Evolutionary conservation across 371 early-diverging fungal species (phyloP).

Genomic region (Blastocladiella emersonii): DNA sequence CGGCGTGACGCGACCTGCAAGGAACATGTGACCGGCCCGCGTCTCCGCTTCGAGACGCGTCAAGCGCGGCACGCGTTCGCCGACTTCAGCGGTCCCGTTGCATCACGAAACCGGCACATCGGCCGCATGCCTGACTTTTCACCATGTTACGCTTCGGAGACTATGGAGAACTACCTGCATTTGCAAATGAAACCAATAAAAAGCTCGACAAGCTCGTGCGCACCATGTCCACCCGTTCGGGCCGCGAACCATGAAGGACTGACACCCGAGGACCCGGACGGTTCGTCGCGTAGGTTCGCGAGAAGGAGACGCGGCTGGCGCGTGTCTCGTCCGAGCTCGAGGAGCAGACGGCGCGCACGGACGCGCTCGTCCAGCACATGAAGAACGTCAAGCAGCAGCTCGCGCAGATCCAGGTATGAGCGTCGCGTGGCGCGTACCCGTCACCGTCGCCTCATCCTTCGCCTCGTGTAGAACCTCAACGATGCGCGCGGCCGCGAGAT

Average conservation of each 20-base stretch:
- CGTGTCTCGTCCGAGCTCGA: background rate
- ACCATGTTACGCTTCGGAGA: constrained; percentile 7
- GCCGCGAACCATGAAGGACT: background rate
- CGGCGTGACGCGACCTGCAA: no score
- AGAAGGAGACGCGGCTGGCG: constrained; percentile 5
- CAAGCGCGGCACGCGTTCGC: no score
- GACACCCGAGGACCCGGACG: background rate
- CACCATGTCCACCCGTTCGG: background rate
- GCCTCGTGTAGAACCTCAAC: constrained; percentile 13
- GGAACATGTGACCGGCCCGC: no score
- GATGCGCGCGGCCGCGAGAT: constrained; percentile 37
- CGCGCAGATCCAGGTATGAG: constrained; percentile 24
- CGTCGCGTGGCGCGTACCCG: no score
- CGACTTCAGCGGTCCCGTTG: no score
- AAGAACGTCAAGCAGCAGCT: constrained; percentile 37
- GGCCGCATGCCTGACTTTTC: background rate
- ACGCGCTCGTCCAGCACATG: constrained; percentile 28
- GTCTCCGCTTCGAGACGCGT: no score
- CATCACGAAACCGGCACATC: no score
- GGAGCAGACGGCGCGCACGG: constrained; percentile 11
- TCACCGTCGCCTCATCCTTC: background rate
- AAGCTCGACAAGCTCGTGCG: background rate
- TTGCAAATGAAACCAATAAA: constrained; percentile 5
- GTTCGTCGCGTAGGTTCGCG: background rate
- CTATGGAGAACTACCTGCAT: constrained; percentile 5